These are phyloP conservation scores for Geotrichum siamense DNA, from an alignment of 1,139 yeast species.

Conservation along the genomic window DNA sequence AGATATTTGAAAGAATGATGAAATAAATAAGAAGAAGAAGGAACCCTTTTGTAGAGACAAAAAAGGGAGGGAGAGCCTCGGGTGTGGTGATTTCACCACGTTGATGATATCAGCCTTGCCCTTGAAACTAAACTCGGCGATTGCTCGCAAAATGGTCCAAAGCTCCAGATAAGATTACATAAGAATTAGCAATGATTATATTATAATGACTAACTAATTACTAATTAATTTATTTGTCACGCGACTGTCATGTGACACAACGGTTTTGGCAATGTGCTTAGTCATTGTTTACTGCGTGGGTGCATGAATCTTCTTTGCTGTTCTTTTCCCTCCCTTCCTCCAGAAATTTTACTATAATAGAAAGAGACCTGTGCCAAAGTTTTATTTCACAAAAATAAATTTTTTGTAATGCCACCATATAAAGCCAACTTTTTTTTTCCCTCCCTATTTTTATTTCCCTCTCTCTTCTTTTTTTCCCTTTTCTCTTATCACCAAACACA, in stretches of 20 bases:
- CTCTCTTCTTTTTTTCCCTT: conserved; percentile 2
- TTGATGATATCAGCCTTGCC: not conserved
- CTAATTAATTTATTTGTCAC: too few relatives aligned
- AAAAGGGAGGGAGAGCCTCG: not conserved
- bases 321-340: too few relatives aligned
- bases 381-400: not conserved
- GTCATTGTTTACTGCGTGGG: too few relatives aligned
- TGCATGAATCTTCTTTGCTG: too few relatives aligned
- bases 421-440: not conserved
- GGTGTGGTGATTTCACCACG: not conserved
- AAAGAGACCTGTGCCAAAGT: not conserved
- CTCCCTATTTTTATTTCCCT: not conserved
- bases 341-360: not conserved
- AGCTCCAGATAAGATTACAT: not conserved
- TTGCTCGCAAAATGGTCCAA: not conserved
- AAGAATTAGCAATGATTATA: too few relatives aligned
- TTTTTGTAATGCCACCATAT: not conserved
- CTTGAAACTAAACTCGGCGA: not conserved
- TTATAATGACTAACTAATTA: too few relatives aligned
- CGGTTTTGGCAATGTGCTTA: too few relatives aligned
- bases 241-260: too few relatives aligned
- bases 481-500: not conserved
- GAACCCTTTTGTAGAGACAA: not conserved
- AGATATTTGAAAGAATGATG: too few relatives aligned
- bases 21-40: too few relatives aligned